These are phyloP conservation scores for Chlorella sp. DNA, from an alignment of 139 green algal genomes.

Conservation along the genomic window DNA sequence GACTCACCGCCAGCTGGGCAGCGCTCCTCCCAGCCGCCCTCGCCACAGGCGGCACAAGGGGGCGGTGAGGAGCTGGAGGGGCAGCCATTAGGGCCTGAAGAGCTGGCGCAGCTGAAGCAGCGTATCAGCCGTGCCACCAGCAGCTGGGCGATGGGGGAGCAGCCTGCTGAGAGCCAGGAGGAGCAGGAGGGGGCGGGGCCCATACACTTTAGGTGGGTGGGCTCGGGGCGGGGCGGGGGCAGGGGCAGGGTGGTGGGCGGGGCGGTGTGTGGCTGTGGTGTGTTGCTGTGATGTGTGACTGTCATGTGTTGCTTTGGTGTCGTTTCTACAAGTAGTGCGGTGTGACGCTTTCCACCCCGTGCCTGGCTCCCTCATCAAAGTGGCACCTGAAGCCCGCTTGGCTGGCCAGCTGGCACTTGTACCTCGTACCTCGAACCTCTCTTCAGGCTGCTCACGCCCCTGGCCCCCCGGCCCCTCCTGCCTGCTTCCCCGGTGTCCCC, in stretches of 20 bases:
- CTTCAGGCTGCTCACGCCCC: not conserved
- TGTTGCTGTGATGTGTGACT: too few species aligned
- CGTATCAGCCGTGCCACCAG: constrained; percentile 5
- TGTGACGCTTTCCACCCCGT: too few species aligned
- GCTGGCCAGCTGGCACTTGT: too few species aligned
- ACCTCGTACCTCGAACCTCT: not conserved
- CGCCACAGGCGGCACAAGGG: not conserved
- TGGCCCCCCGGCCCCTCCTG: not conserved
- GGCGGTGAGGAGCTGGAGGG: not conserved
- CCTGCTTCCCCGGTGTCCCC: not conserved
- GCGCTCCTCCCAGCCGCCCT: not conserved
- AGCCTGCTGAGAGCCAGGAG: not conserved
- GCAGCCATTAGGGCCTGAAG: not conserved
- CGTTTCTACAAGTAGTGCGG: too few species aligned
- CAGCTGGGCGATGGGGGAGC: constrained; percentile 7
- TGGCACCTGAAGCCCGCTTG: too few species aligned
- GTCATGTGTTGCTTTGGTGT: too few species aligned
- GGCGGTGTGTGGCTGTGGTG: too few species aligned
- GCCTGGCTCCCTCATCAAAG: too few species aligned
- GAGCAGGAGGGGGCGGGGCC: constrained; percentile 30
- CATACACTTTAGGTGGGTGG: constrained; percentile 36
- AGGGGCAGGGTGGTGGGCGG: too few species aligned
- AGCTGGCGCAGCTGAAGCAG: constrained; percentile 18
- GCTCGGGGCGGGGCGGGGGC: too few species aligned
- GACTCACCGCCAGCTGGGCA: not conserved